Evolutionary conservation across 1,284 basidiomycete genomes (phyloP).

Genomic region (Stereum hirsutum): DNA sequence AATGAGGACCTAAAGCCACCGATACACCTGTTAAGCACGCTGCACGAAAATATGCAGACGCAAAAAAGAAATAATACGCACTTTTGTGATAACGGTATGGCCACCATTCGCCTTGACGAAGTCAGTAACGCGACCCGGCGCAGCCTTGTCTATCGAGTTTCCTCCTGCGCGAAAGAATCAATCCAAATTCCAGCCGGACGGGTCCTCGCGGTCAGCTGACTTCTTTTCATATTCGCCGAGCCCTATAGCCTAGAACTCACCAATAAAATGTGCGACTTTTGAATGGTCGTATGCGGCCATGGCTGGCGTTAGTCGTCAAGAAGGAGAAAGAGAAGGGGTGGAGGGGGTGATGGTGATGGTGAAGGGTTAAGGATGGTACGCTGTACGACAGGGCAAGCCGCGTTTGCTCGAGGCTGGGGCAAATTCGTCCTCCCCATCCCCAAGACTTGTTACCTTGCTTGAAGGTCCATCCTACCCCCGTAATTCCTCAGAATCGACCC

Average conservation of each 20-base stretch:
- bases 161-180: slow-evolving; percentile 55
- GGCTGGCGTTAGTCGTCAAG: slow-evolving; percentile 6
- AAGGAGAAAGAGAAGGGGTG: slow-evolving; percentile 8
- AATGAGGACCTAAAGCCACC: slow-evolving; percentile 64
- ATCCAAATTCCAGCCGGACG: slow-evolving; percentile 11
- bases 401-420: no score
- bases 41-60: neutral
- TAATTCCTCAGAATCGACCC: no score
- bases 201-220: slow-evolving; percentile 6
- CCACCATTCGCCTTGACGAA: slow-evolving; percentile 91
- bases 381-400: no score
- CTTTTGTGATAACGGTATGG: slow-evolving; percentile 98
- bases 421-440: no score
- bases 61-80: neutral
- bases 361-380: no score
- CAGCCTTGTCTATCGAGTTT: slow-evolving; percentile 82
- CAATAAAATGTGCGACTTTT: slow-evolving; percentile 83
- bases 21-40: neutral
- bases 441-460: no score
- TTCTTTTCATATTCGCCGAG: no score
- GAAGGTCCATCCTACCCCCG: no score
- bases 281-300: slow-evolving; percentile 71
- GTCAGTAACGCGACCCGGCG: slow-evolving; percentile 75
- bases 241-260: no score
- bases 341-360: slow-evolving; percentile 1